Base-by-base conservation (phyloP, 106 monocot genomes). In the Platanthera guangdongensis region DNA sequence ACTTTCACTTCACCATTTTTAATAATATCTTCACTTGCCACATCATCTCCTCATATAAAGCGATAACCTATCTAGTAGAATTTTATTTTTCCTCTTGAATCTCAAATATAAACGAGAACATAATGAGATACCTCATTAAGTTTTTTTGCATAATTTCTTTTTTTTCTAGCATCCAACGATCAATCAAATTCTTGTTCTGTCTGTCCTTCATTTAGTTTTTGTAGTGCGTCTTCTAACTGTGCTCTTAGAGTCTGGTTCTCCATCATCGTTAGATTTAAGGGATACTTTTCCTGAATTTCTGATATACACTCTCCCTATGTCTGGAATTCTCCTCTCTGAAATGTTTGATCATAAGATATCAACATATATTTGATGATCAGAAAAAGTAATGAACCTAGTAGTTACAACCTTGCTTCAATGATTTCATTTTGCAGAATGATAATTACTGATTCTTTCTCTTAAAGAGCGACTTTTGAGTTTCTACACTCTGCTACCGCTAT, bases 101-200 rank as follows among this genome's bases (percentile, higher is more conserved):
- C 19, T 19, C 57, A 15, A n/a, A 25, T 13, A 10, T 68, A 68
- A 76, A 75, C 21, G 51, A 47, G 80, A n/a, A n/a, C n/a, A n/a
- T n/a, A 73, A 64, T 9, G 57, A 70, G 47, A 15, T 82, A 97
- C 97, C 97, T 97, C 97, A 79, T 97, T 97, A 54, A 97, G 87
- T 77, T 77, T 94, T 82, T 97, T 94, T 55, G 97, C 93, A 76
- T 91, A 87, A 74, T 93, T 91, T 94, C 93, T n/a, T n/a, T 93
- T 78, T 97, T 97, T 80, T 97, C 97, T 48, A 94, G 74, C 97
- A 97, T 94, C 89, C 85, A 89, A 16, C 93, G 86, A 81, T 97
- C 93, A 77, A 91, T 85, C 79, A 97, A 80, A 6, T 75, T 83
- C 81, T 91, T 91, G 73, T 91, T 97, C 97, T 77, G 82, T 71